phyloP scores from a whole-genome alignment of 345 rosid species.

The Brassica incana region DNA sequence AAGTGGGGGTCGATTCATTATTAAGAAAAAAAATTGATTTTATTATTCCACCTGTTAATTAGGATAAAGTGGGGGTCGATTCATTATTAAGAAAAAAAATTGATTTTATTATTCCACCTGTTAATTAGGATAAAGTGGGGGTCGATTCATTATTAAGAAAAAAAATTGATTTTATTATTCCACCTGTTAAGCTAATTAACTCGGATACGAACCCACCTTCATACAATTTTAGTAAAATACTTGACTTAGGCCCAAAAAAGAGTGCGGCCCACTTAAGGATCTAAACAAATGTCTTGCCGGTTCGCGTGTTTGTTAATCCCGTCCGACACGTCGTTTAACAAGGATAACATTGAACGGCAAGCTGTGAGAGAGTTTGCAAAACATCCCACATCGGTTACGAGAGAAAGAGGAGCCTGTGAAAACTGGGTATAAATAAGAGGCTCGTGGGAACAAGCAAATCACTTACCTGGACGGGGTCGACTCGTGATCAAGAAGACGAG shows the following conservation, averaged over 20 bases:
- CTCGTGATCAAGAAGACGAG: constrained; percentile 40
- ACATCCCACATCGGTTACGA: constrained; percentile 26
- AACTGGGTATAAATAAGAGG: neutral
- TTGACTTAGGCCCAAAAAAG: neutral
- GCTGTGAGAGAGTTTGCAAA: neutral
- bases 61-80: too few relatives aligned
- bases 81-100: too few relatives aligned
- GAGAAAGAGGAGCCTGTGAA: neutral
- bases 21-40: neutral
- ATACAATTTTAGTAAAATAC: neutral
- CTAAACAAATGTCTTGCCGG: neutral
- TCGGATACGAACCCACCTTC: neutral
- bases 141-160: too few relatives aligned
- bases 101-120: too few relatives aligned
- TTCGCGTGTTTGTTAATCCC: neutral
- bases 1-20: constrained; percentile 2
- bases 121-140: too few relatives aligned
- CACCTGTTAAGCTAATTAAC: neutral
- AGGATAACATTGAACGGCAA: neutral
- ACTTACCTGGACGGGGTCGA: constrained; percentile 51
- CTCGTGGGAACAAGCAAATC: rapidly evolving
- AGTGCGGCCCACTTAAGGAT: constrained; percentile 8
- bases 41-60: too few relatives aligned
- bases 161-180: neutral
- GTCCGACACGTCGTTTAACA: neutral